Evolutionary conservation across 2,329 filamentous ascomycete genomes (phyloP).

Genomic region (Monosporascus sp.): DNA sequence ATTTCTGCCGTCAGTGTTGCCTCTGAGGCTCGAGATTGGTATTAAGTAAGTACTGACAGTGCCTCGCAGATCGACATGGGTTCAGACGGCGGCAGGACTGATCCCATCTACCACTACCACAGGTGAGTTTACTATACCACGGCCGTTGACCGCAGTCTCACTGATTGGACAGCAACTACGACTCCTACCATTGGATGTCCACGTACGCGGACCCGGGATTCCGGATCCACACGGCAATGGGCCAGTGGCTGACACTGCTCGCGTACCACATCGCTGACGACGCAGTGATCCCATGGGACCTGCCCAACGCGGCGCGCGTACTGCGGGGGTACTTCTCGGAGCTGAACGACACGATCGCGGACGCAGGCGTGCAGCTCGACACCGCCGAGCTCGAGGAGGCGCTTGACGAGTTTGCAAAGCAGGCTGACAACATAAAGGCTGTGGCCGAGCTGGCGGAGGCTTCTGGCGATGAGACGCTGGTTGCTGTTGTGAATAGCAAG

Average conservation of each 20-base stretch:
- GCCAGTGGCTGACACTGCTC: conserved; percentile 24
- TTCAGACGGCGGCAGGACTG: conserved; percentile 3
- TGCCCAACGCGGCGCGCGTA: conserved; percentile 1
- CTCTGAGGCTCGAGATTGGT: too few relatives aligned
- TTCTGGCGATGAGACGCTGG: neutral
- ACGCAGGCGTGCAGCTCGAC: neutral
- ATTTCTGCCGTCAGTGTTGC: conserved; percentile 2
- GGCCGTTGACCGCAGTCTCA: neutral
- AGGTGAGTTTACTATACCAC: conserved; percentile 1
- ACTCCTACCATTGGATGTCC: conserved; percentile 43
- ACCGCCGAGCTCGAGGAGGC: neutral
- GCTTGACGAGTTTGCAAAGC: neutral
- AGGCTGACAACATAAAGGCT: neutral
- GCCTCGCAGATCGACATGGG: conserved; percentile 3
- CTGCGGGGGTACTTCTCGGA: conserved; percentile 1
- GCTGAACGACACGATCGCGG: neutral
- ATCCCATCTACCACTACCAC: conserved; percentile 5
- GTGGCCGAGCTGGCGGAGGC: neutral
- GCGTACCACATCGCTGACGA: conserved; percentile 6
- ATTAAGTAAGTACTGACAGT: neutral
- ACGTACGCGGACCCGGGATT: conserved; percentile 47
- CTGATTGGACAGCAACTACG: conserved; percentile 1
- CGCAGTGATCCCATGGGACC: conserved; percentile 4
- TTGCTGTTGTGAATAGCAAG: conserved; percentile 3
- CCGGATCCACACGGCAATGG: conserved; percentile 42